These are phyloP conservation scores for Dictyostelium firmibasis DNA, from an alignment of 78 protist genomes.

Conservation along the genomic window DNA sequence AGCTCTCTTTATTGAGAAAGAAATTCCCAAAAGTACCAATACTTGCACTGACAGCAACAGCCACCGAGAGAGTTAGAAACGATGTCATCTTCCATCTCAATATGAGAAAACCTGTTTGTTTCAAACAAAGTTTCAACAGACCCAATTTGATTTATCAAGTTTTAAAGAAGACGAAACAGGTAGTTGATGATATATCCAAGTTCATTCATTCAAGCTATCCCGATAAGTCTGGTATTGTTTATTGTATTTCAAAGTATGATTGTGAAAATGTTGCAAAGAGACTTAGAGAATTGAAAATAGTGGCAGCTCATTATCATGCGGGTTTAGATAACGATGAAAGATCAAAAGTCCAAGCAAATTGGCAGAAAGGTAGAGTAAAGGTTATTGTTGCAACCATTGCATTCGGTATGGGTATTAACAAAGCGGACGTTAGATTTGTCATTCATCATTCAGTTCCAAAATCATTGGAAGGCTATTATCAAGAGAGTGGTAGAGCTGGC, in stretches of 20 bases:
- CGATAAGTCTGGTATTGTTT: slow-evolving; percentile 94
- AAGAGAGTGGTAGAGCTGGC: slow-evolving; percentile 97
- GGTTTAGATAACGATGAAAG: slow-evolving; percentile 79
- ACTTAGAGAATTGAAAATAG: slow-evolving; percentile 19
- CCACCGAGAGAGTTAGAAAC: slow-evolving; percentile 78
- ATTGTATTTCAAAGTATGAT: slow-evolving; percentile 91
- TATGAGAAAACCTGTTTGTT: slow-evolving; percentile 39
- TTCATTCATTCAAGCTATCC: slow-evolving; percentile 24
- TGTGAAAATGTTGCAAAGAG: slow-evolving; percentile 85
- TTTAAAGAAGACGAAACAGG: slow-evolving; percentile 20
- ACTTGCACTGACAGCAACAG: slow-evolving; percentile 88
- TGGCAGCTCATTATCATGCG: slow-evolving; percentile 90
- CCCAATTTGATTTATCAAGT: slow-evolving; percentile 87
- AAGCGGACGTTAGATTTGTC: slow-evolving; percentile 97
- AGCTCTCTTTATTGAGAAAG: slow-evolving; percentile 43
- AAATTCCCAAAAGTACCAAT: slow-evolving; percentile 67
- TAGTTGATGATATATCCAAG: background rate
- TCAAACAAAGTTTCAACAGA: slow-evolving; percentile 92
- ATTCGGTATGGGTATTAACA: slow-evolving; percentile 99
- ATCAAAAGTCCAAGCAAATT: slow-evolving; percentile 74
- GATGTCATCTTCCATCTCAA: slow-evolving; percentile 77
- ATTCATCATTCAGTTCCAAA: slow-evolving; percentile 98
- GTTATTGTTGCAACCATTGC: slow-evolving; percentile 98
- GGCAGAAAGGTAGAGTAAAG: slow-evolving; percentile 85
- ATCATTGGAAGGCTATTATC: slow-evolving; percentile 97